A percentile compares a stretch with the other conserved stretches of the same genome.
Conservation (phyloP, 1,284 basidiomycete genomes). For the Crepidotus sp. region DNA sequence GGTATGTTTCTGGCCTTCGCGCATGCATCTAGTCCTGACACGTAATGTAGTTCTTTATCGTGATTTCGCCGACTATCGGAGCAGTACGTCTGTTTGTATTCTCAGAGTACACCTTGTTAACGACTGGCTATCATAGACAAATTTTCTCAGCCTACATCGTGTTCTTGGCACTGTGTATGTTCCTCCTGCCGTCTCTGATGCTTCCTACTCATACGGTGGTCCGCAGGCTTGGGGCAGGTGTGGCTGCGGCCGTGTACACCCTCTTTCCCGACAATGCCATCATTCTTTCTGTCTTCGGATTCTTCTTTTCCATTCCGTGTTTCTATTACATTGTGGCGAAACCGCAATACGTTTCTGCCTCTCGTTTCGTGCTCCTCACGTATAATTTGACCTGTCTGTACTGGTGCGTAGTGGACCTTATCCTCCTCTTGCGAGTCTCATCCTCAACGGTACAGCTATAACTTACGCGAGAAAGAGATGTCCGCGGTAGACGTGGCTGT, state of each 20-base stretch:
- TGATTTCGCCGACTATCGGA: conserved; percentile 84
- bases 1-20: conserved; percentile 38
- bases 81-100: conserved; percentile 41
- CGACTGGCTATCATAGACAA: conserved; percentile 49
- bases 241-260: conserved; percentile 65
- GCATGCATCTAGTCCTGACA: conserved; percentile 3
- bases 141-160: conserved; percentile 70
- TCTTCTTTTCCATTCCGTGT: conserved; percentile 88
- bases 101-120: not conserved
- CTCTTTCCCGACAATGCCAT: conserved; percentile 72
- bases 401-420: conserved; percentile 40
- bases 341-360: conserved; percentile 72
- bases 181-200: not conserved
- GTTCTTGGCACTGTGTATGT: conserved; percentile 76
- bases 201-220: conserved; percentile 8
- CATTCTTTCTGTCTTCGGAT: conserved; percentile 75
- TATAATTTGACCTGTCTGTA: conserved; percentile 91
- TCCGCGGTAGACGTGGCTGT: conserved; percentile 69
- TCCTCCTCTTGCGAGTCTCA: conserved; percentile 8
- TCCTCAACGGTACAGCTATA: conserved; percentile 57
- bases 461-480: conserved; percentile 62
- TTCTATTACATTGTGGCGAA: conserved; percentile 84
- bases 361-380: conserved; percentile 81
- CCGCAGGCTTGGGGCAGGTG: conserved; percentile 65
- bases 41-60: conserved; percentile 64